Evolutionary conservation across 2,329 filamentous ascomycete species (phyloP), one percentile per base, ranked within the genome.

Genomic region (Fusarium veterinarium): DNA sequence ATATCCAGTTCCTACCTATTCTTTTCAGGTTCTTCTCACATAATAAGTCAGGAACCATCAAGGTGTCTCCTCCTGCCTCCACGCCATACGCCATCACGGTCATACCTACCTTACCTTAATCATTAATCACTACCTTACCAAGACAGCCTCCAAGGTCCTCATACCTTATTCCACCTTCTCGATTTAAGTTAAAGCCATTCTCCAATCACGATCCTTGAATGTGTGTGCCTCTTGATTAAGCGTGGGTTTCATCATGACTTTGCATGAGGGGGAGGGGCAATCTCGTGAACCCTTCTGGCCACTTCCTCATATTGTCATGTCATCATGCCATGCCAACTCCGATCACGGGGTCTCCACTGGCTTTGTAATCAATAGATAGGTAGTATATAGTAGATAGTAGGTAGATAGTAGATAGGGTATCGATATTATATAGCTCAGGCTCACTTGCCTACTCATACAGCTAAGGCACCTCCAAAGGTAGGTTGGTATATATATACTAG

Each of bases 231-330:
- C 51, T 61, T 31, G 48, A 37, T 33, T 38, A 37, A 38, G 13
- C 53, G 65, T 62, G 69, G 65, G 71, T 63, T 69, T 46, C 59
- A 51, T 72, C 57, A 74, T 71, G 67, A 70, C 58, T 57, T 48
- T 45, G 28, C 42, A 55, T 28, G 61, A 64, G 62, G 61, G 59
- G 60, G 67, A 64, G 71, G 71, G 61, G 62, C 58, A 73, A 64
- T 46, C 53, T 49, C 19, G 51, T 48, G 71, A 74, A 73, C 71
- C 71, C 71, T 68, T 74, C 42, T 74, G 71, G 71, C 45, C 53
- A 49, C 63, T 67, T 63, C 40, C 45, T 42, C 25, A 61, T 41
- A 41, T 25, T 33, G 35, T 40, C 45, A 48, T 58, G 31, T n/a
- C 60, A 68, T 40, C 45, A 48, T 58, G 31, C 20, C 60, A 68